Evolutionary conservation across 2,329 filamentous ascomycete species (phyloP), one percentile per base, ranked within the genome.

Genomic region (Alternaria panax): DNA sequence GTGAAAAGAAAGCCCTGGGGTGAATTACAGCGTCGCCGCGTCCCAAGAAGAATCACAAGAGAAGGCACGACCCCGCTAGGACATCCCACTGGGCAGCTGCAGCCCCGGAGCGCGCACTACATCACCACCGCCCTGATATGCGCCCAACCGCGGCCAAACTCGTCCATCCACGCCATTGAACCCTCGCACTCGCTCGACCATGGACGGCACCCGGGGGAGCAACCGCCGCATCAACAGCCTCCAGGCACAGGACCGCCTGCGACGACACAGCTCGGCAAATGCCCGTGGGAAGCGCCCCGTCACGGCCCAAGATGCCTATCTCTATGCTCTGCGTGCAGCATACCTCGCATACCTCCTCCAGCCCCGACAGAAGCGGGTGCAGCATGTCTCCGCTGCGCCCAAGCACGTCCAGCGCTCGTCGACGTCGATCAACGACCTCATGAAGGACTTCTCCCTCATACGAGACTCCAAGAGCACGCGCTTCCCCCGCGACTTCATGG

Each of bases 311-410:
- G 92, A 97, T 80, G 93, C 92, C 75, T 97, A 96, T 81, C 91
- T 89, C 64, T 97, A 92, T 80, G 93, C 93, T 70, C 87, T 99
- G 54, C 91, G 95, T 63, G 89, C 92, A 68, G 94, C 94, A 68
- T 97, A 92, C 79, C 90, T 99, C 59, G 86, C 94, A 79, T 96
- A 99, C 79, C 88, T 98, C 43, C 86, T 99, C 52, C 93, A 97
- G 77, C 94, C 95, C 64, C 91, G 93, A 74, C 87, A 92, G 72
- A 95, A 94, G 80, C 88, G 92, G 74, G 91, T 94, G 74, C 92
- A 97, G 81, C 96, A 93, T 85, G 88, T 95, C 41, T 82, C 81
- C 54, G 79, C 80, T 75, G 86, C 65, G 81, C 86, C 87, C 56
- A 85, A 87, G 62, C 81, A 85, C 7, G 77, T 85, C 42, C 87